These are phyloP conservation scores for Oryza rufipogon DNA, from an alignment of 176 grass and related monocot species.

Conservation along the genomic window DNA sequence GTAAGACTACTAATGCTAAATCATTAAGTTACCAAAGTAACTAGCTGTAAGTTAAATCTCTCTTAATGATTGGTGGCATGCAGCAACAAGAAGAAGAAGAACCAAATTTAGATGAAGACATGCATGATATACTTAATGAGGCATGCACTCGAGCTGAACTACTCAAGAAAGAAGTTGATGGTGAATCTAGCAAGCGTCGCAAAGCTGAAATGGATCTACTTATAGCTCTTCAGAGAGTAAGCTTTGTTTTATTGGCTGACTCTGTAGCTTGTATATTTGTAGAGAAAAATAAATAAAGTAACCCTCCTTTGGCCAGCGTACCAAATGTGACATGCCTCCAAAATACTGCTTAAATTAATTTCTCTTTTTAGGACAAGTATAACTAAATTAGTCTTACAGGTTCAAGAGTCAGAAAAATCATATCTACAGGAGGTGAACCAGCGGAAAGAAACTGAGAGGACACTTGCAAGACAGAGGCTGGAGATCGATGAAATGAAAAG, in stretches of 20 bases:
- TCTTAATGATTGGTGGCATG: background rate
- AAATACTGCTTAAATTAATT: conserved; percentile 19
- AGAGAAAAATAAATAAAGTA: background rate
- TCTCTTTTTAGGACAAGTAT: background rate
- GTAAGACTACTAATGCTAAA: conserved; percentile 7
- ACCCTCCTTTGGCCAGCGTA: background rate
- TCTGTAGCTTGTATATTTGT: conserved; percentile 6
- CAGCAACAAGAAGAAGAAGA: conserved; percentile 64
- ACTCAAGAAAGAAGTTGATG: conserved; percentile 46
- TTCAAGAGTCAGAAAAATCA: conserved; percentile 31
- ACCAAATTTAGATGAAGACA: conserved; percentile 29
- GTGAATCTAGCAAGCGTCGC: conserved; percentile 48
- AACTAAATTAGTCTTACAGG: conserved; percentile 22
- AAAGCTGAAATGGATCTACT: conserved; percentile 52
- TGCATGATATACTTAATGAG: conserved; percentile 51
- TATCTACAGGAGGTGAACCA: conserved; percentile 37
- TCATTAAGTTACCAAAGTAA: background rate
- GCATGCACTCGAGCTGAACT: conserved; percentile 45
- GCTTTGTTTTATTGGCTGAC: conserved; percentile 20
- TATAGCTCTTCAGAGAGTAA: conserved; percentile 58
- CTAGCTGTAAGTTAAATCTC: background rate
- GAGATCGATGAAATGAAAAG: conserved; percentile 46
- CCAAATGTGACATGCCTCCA: background rate
- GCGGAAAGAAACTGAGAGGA: conserved; percentile 37
- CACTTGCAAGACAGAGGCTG: conserved; percentile 27